Conservation (phyloP, 2,329 filamentous ascomycete species). For the Penicillium sp. region DNA sequence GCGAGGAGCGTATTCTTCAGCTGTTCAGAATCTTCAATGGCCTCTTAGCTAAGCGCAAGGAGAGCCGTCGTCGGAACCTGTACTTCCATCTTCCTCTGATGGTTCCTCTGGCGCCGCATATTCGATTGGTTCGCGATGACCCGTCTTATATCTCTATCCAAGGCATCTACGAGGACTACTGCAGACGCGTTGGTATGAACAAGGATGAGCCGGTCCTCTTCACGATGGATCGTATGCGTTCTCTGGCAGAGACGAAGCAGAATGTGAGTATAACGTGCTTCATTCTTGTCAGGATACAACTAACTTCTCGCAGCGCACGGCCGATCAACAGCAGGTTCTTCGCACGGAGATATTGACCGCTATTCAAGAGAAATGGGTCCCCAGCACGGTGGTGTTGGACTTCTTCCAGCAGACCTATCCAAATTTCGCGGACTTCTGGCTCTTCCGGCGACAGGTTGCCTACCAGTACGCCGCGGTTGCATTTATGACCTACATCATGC, state of each 20-base stretch:
- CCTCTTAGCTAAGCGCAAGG: conserved; percentile 84
- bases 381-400: conserved; percentile 71
- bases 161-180: conserved; percentile 94
- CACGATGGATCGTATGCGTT: conserved; percentile 87
- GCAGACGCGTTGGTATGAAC: conserved; percentile 74
- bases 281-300: conserved; percentile 7
- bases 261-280: conserved; percentile 33
- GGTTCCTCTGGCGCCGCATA: conserved; percentile 89
- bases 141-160: conserved; percentile 90
- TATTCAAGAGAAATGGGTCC: conserved; percentile 90
- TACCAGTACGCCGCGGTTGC: conserved; percentile 93
- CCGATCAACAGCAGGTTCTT: conserved; percentile 66
- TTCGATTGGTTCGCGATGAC: conserved; percentile 93
- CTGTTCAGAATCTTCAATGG: conserved; percentile 97
- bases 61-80: conserved; percentile 85
- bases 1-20: conserved; percentile 92
- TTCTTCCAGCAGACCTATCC: conserved; percentile 88
- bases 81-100: conserved; percentile 96
- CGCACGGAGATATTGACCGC: conserved; percentile 88
- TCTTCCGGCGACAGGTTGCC: conserved; percentile 94
- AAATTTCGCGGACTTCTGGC: conserved; percentile 90
- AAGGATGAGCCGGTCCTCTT: conserved; percentile 96
- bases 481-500: conserved; percentile 98
- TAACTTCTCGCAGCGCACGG: conserved; percentile 40
- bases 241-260: conserved; percentile 64